These are phyloP conservation scores for Xylariaceae sp. DNA, from an alignment of 2,329 filamentous ascomycete species.

Conservation along the genomic window DNA sequence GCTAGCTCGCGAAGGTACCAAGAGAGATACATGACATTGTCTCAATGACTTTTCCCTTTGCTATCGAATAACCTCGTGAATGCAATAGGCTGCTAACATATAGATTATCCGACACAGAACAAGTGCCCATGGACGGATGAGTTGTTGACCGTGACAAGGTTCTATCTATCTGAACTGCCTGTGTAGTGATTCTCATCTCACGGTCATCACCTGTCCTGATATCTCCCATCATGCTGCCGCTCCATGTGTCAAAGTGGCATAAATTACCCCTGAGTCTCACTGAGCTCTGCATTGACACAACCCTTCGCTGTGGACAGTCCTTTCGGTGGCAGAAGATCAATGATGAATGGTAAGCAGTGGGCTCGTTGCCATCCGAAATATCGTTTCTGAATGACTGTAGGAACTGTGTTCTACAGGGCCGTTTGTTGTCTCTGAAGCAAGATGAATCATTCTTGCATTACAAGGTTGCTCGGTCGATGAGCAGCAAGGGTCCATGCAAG, in stretches of 20 bases:
- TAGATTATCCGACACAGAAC: not conserved
- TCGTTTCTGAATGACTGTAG: constrained; percentile 34
- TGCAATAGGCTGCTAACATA: not conserved
- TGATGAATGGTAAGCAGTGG: constrained; percentile 65
- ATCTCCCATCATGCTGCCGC: constrained; percentile 32
- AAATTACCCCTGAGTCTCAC: constrained; percentile 76
- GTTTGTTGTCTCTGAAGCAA: constrained; percentile 79
- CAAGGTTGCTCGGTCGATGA: constrained; percentile 57
- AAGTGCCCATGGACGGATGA: not conserved
- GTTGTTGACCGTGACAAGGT: not conserved
- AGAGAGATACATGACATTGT: not conserved
- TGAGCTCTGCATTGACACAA: constrained; percentile 92
- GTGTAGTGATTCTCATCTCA: not conserved
- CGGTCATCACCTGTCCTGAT: not conserved
- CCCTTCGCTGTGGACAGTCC: constrained; percentile 88
- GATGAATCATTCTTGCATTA: constrained; percentile 76
- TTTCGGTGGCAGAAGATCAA: constrained; percentile 89
- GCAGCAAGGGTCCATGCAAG: constrained; percentile 27
- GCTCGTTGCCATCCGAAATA: not conserved
- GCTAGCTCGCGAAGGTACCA: not conserved
- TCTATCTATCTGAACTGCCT: not conserved
- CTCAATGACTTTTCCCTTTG: not conserved
- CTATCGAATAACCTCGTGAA: not conserved
- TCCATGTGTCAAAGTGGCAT: constrained; percentile 69
- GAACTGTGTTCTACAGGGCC: constrained; percentile 79